These are phyloP conservation scores for Phytophthora megakarya DNA, from an alignment of 352 stramenopile genomes.

Conservation along the genomic window DNA sequence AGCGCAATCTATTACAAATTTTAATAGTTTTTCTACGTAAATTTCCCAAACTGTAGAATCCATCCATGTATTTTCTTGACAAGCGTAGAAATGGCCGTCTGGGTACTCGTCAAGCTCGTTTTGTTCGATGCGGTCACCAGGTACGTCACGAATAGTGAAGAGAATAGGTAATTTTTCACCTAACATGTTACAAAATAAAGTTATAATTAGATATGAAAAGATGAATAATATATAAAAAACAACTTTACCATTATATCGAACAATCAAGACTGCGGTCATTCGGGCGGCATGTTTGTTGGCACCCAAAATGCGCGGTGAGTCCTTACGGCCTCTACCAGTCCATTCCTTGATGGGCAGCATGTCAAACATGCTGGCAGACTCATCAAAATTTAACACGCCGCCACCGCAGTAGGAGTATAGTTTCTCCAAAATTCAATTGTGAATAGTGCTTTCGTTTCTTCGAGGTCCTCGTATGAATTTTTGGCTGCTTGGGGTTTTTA, in stretches of 20 bases:
- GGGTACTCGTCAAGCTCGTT: not conserved
- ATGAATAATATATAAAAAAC: not conserved
- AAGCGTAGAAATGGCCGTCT: not conserved
- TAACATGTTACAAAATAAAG: not conserved
- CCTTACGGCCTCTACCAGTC: not conserved
- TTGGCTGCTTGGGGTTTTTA: constrained; percentile 6
- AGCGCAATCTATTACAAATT: constrained; percentile 7
- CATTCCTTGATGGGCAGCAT: not conserved
- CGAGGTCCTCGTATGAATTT: not conserved
- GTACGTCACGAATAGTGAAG: not conserved
- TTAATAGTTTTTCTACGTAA: constrained; percentile 3
- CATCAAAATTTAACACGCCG: not conserved
- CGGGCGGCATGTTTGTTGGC: not conserved
- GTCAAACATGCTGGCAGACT: not conserved
- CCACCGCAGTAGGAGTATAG: not conserved
- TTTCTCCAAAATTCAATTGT: too few relatives aligned
- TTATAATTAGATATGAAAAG: not conserved
- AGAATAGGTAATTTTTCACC: not conserved
- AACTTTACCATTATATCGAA: constrained; percentile 1
- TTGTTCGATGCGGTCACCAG: not conserved
- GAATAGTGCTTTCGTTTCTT: not conserved
- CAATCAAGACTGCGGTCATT: not conserved
- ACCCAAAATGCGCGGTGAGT: not conserved
- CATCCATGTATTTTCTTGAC: not conserved
- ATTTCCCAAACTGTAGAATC: too few relatives aligned